phyloP scores from a whole-genome alignment of 2,329 filamentous ascomycete species.

The Diaporthe vexans region DNA sequence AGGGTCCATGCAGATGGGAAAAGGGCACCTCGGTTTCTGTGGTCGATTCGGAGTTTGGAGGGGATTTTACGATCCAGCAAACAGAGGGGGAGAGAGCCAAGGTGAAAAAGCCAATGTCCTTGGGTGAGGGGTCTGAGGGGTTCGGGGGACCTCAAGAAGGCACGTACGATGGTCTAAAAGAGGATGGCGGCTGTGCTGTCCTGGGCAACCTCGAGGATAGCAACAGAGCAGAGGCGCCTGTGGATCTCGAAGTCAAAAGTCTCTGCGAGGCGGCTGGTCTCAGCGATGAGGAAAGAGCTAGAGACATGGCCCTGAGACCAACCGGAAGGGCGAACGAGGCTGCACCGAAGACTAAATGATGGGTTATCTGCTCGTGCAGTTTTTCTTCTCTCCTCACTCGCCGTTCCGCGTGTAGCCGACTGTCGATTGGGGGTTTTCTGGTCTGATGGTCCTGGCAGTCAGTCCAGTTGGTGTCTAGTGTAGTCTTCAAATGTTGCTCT shows the following conservation, averaged over 20 bases:
- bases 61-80: slow-evolving; percentile 6
- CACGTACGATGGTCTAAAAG: slow-evolving; percentile 36
- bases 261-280: slow-evolving; percentile 39
- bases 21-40: not conserved
- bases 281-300: slow-evolving; percentile 39
- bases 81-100: not conserved
- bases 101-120: not conserved
- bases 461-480: not conserved
- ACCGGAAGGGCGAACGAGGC: not conserved
- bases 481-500: slow-evolving; percentile 31
- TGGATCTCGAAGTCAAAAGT: slow-evolving; percentile 34
- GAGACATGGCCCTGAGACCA: slow-evolving; percentile 38
- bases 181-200: slow-evolving; percentile 12
- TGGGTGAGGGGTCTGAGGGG: too few relatives aligned
- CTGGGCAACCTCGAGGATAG: slow-evolving; percentile 26
- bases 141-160: not conserved
- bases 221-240: slow-evolving; percentile 26
- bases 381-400: slow-evolving; percentile 21
- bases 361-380: slow-evolving; percentile 14
- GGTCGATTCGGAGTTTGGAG: not conserved
- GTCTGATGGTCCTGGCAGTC: slow-evolving; percentile 10
- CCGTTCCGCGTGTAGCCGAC: slow-evolving; percentile 27
- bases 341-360: slow-evolving; percentile 21
- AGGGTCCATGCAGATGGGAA: not conserved
- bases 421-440: slow-evolving; percentile 25